phyloP scores from a whole-genome alignment of 768 basidiomycete genomes.

The Pulveroboletus sp. region DNA sequence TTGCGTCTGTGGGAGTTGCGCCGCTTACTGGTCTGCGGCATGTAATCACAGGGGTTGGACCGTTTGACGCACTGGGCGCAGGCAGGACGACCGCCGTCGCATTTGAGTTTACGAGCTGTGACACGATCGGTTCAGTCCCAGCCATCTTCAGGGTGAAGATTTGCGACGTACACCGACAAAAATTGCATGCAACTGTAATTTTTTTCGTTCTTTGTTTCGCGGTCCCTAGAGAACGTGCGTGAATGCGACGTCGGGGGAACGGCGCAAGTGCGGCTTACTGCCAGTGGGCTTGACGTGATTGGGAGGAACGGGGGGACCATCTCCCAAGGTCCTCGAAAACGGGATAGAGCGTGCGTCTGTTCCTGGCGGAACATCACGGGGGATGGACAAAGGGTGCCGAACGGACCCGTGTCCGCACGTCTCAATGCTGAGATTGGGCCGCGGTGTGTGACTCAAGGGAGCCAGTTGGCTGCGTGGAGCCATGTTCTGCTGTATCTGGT shows the following conservation, averaged over 20 bases:
- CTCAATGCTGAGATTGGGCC: constrained; percentile 61
- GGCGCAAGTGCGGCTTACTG: constrained; percentile 33
- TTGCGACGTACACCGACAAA: constrained; percentile 73
- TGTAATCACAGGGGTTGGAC: constrained; percentile 74
- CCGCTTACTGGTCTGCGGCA: constrained; percentile 67
- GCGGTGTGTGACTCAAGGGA: constrained; percentile 37
- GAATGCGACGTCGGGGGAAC: constrained; percentile 10
- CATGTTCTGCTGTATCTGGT: constrained; percentile 41
- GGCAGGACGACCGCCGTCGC: constrained; percentile 80
- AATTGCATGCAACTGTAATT: constrained; percentile 87
- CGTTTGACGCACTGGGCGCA: constrained; percentile 81
- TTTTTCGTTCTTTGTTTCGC: constrained; percentile 74
- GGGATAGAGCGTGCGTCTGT: constrained; percentile 43
- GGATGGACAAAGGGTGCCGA: constrained; percentile 43
- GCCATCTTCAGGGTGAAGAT: constrained; percentile 9
- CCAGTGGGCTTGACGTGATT: constrained; percentile 33
- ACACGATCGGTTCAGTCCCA: constrained; percentile 19
- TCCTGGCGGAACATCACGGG: constrained; percentile 46
- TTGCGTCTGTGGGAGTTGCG: constrained; percentile 61
- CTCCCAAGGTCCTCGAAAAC: constrained; percentile 38
- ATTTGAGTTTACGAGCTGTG: constrained; percentile 82
- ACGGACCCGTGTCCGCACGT: constrained; percentile 44
- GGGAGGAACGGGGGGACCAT: constrained; percentile 27
- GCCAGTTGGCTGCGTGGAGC: constrained; percentile 30
- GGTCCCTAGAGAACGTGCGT: constrained; percentile 39